Conservation (phyloP, 352 stramenopile genomes). For the Phytophthora pseudosyringae region DNA sequence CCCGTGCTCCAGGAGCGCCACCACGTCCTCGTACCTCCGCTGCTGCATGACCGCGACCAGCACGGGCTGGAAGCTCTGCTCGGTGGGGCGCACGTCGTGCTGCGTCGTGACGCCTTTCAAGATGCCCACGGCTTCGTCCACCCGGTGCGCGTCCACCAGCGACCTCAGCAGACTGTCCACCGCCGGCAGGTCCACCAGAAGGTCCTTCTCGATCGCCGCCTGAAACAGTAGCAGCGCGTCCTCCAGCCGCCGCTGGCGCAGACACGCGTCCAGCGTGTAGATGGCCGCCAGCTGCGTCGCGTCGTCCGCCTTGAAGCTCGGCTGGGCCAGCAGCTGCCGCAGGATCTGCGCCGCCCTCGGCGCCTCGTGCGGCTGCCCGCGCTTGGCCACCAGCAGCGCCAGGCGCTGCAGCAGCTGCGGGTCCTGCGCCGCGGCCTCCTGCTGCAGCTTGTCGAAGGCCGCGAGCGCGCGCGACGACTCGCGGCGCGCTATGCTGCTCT, state of each 20-base stretch:
- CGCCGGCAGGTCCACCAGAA: conserved; percentile 66
- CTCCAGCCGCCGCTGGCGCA: conserved; percentile 49
- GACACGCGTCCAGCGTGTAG: conserved; percentile 70
- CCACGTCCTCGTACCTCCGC: conserved; percentile 53
- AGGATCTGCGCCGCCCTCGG: conserved; percentile 46
- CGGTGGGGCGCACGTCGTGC: conserved; percentile 58
- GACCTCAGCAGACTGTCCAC: conserved; percentile 52
- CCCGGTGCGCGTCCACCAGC: conserved; percentile 46
- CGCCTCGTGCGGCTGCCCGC: conserved; percentile 36
- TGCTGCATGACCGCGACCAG: conserved; percentile 56
- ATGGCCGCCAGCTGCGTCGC: conserved; percentile 70
- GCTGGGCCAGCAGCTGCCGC: conserved; percentile 19
- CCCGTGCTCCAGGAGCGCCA: conserved; percentile 60
- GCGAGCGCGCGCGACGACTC: conserved; percentile 48
- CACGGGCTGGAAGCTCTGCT: conserved; percentile 59
- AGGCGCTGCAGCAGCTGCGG: conserved; percentile 55
- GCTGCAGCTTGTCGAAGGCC: conserved; percentile 54
- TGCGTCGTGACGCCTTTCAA: conserved; percentile 43
- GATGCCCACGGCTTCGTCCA: conserved; percentile 54
- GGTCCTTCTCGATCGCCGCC: conserved; percentile 46
- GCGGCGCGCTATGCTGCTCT: conserved; percentile 39
- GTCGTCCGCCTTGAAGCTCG: conserved; percentile 60
- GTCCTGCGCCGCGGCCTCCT: conserved; percentile 23
- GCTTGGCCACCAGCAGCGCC: conserved; percentile 70
- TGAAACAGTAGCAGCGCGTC: conserved; percentile 62